Evolutionary conservation across 2,329 filamentous ascomycete genomes (phyloP), one percentile per base, ranked within the genome.

Genomic region (Claviceps humidiphila): DNA sequence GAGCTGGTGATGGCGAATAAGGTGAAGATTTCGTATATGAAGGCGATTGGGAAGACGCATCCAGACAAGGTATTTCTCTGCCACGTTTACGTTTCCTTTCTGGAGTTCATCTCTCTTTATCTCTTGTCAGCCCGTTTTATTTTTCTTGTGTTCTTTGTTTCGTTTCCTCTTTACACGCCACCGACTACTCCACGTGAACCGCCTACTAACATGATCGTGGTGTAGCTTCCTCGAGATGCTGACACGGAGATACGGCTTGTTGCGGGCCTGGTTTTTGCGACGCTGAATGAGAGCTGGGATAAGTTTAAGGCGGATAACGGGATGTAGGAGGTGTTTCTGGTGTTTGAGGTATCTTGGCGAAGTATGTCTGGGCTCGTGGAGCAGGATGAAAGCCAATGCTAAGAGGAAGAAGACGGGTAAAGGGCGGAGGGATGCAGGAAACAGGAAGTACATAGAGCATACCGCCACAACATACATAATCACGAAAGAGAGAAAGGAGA

Each of bases 11-110:
- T 95, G 77, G 83, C 89, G 38, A 89, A 87, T 59, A 95, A 91
- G 75, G 93, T 97, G 66, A 98, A 98, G 79, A 85, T 98, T 58
- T 76, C 87, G 55, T 98, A 98, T 66, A 97, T 98, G 93, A 96
- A 95, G 78, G 93, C 91, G 5, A 97, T 98, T 76, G 88, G 85
- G 11, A 97, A 96, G 76, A 93, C 93, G 60, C 93, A 98, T 76
- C 93, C 93, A 55, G 93, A 98, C 68, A 98, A 98, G 85, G 93
- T 96, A 75, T 69, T 9, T 16, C 22, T 38, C 4, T 2, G 4
- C 22, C 13, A 2, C 2, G 2, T 20, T 24, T 7, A 16, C 8
- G 16, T 5, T 22, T 20, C 3, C 7, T 20, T 30, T 34, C 17
- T 7, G 30, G 37, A 13, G 8, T 14, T 14, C 37, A 6, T 17